phyloP scores from a whole-genome alignment of 73 alveolate species.

The Uronychia setigera region DNA sequence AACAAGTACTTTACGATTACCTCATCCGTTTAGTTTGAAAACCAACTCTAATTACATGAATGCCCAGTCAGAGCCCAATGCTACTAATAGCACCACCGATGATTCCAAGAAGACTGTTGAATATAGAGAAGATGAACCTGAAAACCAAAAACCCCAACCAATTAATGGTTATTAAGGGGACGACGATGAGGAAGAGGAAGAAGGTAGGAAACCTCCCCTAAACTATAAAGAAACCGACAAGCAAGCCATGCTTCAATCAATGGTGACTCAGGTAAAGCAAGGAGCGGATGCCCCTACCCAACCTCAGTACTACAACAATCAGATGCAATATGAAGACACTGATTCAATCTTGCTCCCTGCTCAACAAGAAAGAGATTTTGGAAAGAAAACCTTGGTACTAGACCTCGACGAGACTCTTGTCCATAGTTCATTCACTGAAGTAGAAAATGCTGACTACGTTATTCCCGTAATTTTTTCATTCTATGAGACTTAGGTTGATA shows the following conservation, averaged over 20 bases:
- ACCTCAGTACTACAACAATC: not conserved
- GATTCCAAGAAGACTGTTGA: no score
- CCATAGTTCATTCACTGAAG: conserved; percentile 55
- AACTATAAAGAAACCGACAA: not conserved
- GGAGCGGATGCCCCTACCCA: not conserved
- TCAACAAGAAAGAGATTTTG: not conserved
- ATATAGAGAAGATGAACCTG: not conserved
- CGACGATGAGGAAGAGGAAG: not conserved
- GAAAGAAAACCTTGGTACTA: conserved; percentile 65
- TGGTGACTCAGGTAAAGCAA: not conserved
- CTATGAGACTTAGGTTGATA: conserved; percentile 14
- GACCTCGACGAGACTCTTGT: conserved; percentile 90
- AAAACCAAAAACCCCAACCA: not conserved
- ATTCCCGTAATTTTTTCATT: conserved; percentile 26
- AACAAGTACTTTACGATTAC: no score
- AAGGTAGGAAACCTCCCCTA: not conserved
- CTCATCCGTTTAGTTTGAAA: no score
- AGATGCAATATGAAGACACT: not conserved
- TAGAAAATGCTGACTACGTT: conserved; percentile 40
- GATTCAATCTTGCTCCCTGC: not conserved
- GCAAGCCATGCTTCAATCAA: not conserved
- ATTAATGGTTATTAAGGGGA: not conserved
- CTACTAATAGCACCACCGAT: no score
- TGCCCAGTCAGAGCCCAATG: no score
- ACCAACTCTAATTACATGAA: no score